Percentiles rank a stretch among this genome's conserved stretches.
phyloP scores from a whole-genome alignment of 768 basidiomycete genomes.

The Termitomyces sp. region DNA sequence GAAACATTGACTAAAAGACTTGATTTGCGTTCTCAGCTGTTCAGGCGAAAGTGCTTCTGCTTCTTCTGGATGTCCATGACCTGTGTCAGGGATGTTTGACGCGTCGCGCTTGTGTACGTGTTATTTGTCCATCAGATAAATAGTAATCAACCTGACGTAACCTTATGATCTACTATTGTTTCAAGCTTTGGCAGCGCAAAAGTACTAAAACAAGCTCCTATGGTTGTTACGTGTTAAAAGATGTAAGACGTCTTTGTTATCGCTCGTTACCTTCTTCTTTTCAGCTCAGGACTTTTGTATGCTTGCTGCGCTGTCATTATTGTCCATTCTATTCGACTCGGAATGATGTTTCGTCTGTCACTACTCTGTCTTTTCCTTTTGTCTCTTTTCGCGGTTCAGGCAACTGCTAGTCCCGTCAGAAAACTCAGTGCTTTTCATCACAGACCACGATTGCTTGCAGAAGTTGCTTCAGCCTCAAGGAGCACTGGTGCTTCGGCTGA shows the following conservation, averaged over 20 bases:
- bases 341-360: constrained; percentile 4
- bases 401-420: constrained; percentile 8
- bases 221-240: constrained; percentile 1
- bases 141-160: not conserved
- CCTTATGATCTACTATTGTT: not conserved
- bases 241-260: not conserved
- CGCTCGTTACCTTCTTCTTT: not conserved
- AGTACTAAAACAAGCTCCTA: not conserved
- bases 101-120: constrained; percentile 4
- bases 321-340: not conserved
- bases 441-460: not conserved
- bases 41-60: not conserved
- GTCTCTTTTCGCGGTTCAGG: constrained; percentile 4
- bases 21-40: too few species aligned
- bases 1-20: too few species aligned
- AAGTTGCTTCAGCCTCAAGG: not conserved
- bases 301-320: constrained; percentile 6
- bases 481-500: not conserved
- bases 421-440: not conserved
- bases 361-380: constrained; percentile 8
- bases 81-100: not conserved
- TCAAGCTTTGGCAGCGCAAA: not conserved
- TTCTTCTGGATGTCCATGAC: not conserved
- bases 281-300: not conserved
- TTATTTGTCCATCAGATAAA: not conserved